Evolutionary conservation across 2,329 filamentous ascomycete species (phyloP).

Genomic region (Alternaria angustiovoidea): DNA sequence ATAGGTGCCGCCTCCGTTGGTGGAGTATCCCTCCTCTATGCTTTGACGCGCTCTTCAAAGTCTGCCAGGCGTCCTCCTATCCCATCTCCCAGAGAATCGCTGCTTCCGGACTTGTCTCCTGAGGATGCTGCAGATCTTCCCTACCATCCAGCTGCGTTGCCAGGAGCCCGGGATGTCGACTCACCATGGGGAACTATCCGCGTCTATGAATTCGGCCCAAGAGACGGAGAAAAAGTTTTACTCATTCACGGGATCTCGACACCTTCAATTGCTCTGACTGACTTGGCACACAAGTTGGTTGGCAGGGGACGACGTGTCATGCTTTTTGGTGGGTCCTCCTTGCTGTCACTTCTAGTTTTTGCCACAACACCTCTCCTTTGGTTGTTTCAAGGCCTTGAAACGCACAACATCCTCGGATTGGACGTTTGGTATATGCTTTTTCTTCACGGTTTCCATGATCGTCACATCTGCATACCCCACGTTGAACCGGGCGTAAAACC

Average conservation of each 20-base stretch:
- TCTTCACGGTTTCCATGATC: not conserved
- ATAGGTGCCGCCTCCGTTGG: slow-evolving; percentile 40
- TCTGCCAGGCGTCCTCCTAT: slow-evolving; percentile 25
- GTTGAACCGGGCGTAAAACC: slow-evolving; percentile 6
- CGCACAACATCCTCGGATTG: not conserved
- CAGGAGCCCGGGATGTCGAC: slow-evolving; percentile 72
- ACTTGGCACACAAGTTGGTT: slow-evolving; percentile 71
- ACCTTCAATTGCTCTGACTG: slow-evolving; percentile 73
- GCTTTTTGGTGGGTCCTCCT: slow-evolving; percentile 67
- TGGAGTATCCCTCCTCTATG: slow-evolving; percentile 33
- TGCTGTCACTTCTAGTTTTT: slow-evolving; percentile 13
- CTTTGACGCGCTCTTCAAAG: slow-evolving; percentile 29
- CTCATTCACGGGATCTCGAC: slow-evolving; percentile 84
- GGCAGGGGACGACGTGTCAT: slow-evolving; percentile 76
- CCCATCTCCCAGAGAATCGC: slow-evolving; percentile 39
- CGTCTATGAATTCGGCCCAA: slow-evolving; percentile 83
- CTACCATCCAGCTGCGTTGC: slow-evolving; percentile 75
- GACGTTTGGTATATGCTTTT: not conserved
- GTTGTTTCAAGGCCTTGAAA: slow-evolving; percentile 3
- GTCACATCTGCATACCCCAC: slow-evolving; percentile 9
- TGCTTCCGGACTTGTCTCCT: slow-evolving; percentile 36
- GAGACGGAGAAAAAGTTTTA: slow-evolving; percentile 73
- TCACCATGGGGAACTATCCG: slow-evolving; percentile 75
- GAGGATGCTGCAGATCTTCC: slow-evolving; percentile 46
- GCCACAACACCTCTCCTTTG: not conserved